Base-by-base conservation (phyloP, 2,329 filamentous ascomycete species). In the Aspergillus felis region DNA sequence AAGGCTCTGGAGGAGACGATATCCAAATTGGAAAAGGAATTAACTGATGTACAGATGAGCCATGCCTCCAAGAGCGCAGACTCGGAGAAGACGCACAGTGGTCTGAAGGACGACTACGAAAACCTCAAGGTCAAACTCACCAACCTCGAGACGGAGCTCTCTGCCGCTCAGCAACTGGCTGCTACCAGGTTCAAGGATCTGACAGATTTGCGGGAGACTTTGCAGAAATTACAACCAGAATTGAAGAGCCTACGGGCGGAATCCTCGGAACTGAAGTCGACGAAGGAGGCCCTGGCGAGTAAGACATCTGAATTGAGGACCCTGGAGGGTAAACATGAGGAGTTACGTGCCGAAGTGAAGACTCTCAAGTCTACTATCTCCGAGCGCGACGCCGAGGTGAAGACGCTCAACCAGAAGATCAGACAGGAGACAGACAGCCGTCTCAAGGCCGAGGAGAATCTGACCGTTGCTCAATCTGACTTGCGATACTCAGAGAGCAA, bases 151-250 rank as follows among this genome's bases (percentile, higher is more conserved):
- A 90, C 88, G 0, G 93, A 99, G 69, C 82, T 97, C 3, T 88
- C 87, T 1, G 92, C 92, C 2, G 89, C 92, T 0, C 87, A 97
- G 71, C 87, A 95, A 73, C 82, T 97, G 12, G 91, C 94, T 0
- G 88, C 95, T 59, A 88, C 85, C 17, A 84, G 94, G 29, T 97
- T 92, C 79, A 96, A 92, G 72, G 92, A 97, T 58, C 78, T 97
- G 1, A 87, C 87, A 0, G 90, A 96, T 28, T 78, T 96, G 49
- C 84, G 88, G 22, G 89, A 93, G 60, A 81, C 92, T 2, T 75
- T 97, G 29, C 87, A 92, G 63, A 95, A 94, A 71, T 84, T 89
- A 0, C 92, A 97, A 68, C 89, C 91, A 0, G 93, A 99, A 74
- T 78, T 97, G 25, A 89, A 88, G 71, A 87, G 79, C 48, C 80